These are phyloP conservation scores for Backusella westeae DNA, from an alignment of 192 early-diverging fungal genomes.

Conservation along the genomic window DNA sequence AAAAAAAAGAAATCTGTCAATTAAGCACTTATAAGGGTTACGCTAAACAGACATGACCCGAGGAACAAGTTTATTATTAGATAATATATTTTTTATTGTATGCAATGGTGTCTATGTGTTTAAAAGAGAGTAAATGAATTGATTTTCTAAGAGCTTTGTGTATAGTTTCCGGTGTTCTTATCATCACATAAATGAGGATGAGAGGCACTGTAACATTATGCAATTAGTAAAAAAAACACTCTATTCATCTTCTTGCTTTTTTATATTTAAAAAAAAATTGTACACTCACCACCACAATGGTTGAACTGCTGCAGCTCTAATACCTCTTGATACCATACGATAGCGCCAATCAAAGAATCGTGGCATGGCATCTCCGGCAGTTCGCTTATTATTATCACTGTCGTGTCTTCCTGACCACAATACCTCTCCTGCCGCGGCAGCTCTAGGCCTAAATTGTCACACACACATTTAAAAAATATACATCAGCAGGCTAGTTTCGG, in stretches of 20 bases:
- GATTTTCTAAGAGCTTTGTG: neutral
- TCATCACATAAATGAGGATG: neutral
- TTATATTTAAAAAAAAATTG: neutral
- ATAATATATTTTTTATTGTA: neutral
- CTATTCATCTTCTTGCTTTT: neutral
- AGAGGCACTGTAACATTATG: neutral
- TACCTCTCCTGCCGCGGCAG: conserved; percentile 68
- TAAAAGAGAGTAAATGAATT: neutral
- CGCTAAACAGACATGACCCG: neutral
- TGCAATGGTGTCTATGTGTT: neutral
- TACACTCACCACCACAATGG: conserved; percentile 38
- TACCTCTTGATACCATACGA: conserved; percentile 65
- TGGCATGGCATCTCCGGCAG: conserved; percentile 55
- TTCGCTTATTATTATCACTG: conserved; percentile 48
- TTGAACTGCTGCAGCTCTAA: conserved; percentile 70
- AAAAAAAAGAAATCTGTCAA: neutral
- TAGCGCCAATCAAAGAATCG: conserved; percentile 72
- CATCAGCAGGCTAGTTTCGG: neutral
- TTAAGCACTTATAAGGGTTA: neutral
- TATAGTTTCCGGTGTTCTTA: neutral
- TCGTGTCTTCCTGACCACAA: conserved; percentile 41
- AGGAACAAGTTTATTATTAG: neutral
- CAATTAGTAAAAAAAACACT: neutral
- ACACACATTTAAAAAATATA: neutral
- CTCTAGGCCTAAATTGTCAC: conserved; percentile 46